phyloP scores from a whole-genome alignment of 768 basidiomycete species.

The Calvatia gigantea region DNA sequence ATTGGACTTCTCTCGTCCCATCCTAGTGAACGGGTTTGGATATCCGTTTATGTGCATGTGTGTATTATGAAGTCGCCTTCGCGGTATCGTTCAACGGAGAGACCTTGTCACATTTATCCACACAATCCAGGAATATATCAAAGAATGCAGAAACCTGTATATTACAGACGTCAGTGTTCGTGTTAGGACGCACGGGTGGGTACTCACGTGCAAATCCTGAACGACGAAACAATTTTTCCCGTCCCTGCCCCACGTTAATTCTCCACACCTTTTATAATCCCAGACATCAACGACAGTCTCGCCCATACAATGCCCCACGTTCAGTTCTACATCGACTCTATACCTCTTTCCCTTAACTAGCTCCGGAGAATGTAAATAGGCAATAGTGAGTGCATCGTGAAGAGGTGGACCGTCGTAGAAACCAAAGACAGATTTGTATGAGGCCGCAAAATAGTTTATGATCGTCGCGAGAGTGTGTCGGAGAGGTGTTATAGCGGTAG shows the following conservation, averaged over 20 bases:
- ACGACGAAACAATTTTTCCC: slow-evolving; percentile 79
- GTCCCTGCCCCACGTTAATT: slow-evolving; percentile 66
- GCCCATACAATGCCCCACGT: slow-evolving; percentile 61
- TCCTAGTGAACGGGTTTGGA: too few relatives aligned
- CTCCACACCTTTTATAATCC: slow-evolving; percentile 48
- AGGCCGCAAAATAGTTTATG: slow-evolving; percentile 67
- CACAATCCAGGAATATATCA: too few relatives aligned
- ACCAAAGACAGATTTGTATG: slow-evolving; percentile 73
- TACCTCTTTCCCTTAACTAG: slow-evolving; percentile 62
- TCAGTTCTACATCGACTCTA: slow-evolving; percentile 80
- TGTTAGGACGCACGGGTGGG: too few relatives aligned
- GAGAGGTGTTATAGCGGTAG: slow-evolving; percentile 40
- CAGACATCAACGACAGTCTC: slow-evolving; percentile 82
- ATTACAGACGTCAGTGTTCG: too few relatives aligned
- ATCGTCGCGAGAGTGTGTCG: slow-evolving; percentile 74
- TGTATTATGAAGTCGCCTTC: too few relatives aligned
- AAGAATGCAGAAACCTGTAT: too few relatives aligned
- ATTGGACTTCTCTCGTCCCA: too few relatives aligned
- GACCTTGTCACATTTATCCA: too few relatives aligned
- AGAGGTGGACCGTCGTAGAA: slow-evolving; percentile 85
- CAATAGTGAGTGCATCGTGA: slow-evolving; percentile 82
- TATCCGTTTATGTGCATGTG: too few relatives aligned
- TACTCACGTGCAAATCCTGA: slow-evolving; percentile 61
- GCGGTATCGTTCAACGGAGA: too few relatives aligned
- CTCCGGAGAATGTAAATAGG: slow-evolving; percentile 67